Conservation (phyloP, 2,329 filamentous ascomycete species). For the Sporothrix variecibatus region DNA sequence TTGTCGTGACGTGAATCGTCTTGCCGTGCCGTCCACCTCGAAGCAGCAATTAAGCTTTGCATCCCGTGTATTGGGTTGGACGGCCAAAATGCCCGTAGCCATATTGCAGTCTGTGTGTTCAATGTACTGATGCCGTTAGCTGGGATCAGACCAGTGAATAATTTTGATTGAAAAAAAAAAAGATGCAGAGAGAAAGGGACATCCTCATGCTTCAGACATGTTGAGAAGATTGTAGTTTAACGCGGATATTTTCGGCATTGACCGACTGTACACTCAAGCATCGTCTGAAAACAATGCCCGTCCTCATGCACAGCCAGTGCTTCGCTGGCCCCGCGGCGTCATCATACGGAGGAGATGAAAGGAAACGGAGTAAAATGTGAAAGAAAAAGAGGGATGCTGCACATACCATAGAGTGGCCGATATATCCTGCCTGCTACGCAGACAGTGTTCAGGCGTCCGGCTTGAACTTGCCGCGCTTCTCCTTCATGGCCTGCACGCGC, state of each 20-base stretch:
- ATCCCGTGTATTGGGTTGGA: background rate
- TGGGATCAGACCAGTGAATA: background rate
- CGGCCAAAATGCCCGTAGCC: background rate
- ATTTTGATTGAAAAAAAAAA: background rate
- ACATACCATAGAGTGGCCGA: background rate
- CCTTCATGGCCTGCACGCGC: slow-evolving; percentile 70
- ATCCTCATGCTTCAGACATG: slow-evolving; percentile 3
- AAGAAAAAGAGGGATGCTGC: background rate
- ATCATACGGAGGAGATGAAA: slow-evolving; percentile 34
- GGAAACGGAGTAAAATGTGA: background rate
- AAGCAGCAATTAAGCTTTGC: background rate
- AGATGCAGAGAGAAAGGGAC: slow-evolving; percentile 29
- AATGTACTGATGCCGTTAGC: slow-evolving; percentile 1
- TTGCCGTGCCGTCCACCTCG: background rate
- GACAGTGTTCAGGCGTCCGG: slow-evolving; percentile 45
- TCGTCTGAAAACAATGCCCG: background rate
- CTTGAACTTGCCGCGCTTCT: slow-evolving; percentile 63
- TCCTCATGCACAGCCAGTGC: slow-evolving; percentile 22
- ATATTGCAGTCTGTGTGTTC: slow-evolving; percentile 13
- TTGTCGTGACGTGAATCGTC: background rate
- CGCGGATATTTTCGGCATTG: slow-evolving; percentile 56
- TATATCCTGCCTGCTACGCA: background rate
- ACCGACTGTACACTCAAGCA: slow-evolving; percentile 22
- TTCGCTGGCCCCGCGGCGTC: slow-evolving; percentile 46
- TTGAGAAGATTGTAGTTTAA: slow-evolving; percentile 43